Evolutionary conservation across 2,329 filamentous ascomycete species (phyloP), one percentile per base, ranked within the genome.

Genomic region (Clarireedia paspali): DNA sequence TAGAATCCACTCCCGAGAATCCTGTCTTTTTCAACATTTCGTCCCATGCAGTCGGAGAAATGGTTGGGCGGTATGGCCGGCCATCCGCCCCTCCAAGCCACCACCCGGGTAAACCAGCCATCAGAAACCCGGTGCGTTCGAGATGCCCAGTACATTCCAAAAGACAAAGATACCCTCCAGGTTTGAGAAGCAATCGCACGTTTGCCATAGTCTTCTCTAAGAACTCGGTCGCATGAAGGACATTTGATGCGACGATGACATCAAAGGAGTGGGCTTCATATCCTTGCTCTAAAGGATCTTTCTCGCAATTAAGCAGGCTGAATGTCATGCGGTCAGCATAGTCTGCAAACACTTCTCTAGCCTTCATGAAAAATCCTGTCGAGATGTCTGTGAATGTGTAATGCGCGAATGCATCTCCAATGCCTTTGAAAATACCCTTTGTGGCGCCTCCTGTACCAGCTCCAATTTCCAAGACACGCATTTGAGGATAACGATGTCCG

Each of bases 361-460:
- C 71, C 9, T 65, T 59, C 23, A 66, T 66, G 47, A 74, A 74
- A 63, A 73, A 74, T 2, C 66, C 69, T 2, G 68, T 47, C 2
- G 60, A 62, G 10, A 67, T 59, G 50, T 67, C 65, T 12, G 65
- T 67, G 49, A 59, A 66, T 3, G 51, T 57, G 44, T 65, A 60
- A 20, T 24, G n/a, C 50, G 62, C 64, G 30, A 36, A 53, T 7
- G 45, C 52, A 9, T 49, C 52, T 12, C 45, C 48, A 9, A 56
- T 40, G 10, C 30, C 49, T n/a, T 44, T 27, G 6, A 47, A 50
- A 1, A 48, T 45, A 27, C 50, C 53, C 23, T 48, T 53, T 0
- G 53, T 55, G 6, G 38, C 38, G 2, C 38, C 27, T 20, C 53
- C 53, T 14, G 53, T 55, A 2, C 53, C 53, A 7, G 53, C 53